A percentile compares a stretch with the other conserved stretches of the same genome.
phyloP scores from a whole-genome alignment of 2,329 filamentous ascomycete genomes.

The Shiraia sp. region DNA sequence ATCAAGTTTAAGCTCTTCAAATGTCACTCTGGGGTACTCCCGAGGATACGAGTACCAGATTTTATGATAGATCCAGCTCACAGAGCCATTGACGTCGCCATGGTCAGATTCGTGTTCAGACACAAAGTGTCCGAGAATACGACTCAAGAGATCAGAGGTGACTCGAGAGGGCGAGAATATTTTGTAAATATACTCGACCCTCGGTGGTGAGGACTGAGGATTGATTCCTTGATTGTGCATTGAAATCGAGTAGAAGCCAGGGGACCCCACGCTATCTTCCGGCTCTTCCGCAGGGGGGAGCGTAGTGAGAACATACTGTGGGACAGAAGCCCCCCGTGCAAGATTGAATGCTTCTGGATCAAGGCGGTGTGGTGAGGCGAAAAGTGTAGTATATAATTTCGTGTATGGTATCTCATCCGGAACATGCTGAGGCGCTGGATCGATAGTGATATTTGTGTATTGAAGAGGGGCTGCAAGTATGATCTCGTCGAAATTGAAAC shows the following conservation, averaged over 20 bases:
- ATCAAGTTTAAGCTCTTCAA: conserved; percentile 76
- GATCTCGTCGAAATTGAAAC: conserved; percentile 70
- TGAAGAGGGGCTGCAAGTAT: conserved; percentile 85
- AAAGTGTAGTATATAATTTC: conserved; percentile 84
- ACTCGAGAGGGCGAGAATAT: conserved; percentile 63
- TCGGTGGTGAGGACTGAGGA: conserved; percentile 45
- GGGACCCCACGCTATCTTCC: conserved; percentile 59
- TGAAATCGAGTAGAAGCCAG: conserved; percentile 85
- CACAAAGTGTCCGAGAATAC: conserved; percentile 50
- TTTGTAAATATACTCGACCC: conserved; percentile 65
- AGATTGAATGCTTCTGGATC: conserved; percentile 74
- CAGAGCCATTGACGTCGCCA: conserved; percentile 34
- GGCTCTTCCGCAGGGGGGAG: conserved; percentile 64
- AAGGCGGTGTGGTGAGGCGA: conserved; percentile 76
- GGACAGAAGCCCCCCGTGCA: conserved; percentile 59
- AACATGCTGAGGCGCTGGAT: conserved; percentile 47
- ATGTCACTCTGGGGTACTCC: conserved; percentile 80
- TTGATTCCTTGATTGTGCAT: conserved; percentile 69
- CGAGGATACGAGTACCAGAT: conserved; percentile 89
- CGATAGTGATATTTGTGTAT: conserved; percentile 68
- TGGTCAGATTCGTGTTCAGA: conserved; percentile 37
- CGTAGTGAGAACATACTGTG: conserved; percentile 81
- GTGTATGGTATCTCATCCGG: conserved; percentile 87
- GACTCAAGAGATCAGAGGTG: conserved; percentile 52
- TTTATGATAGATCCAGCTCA: conserved; percentile 43